phyloP scores from a whole-genome alignment of 768 basidiomycete species.

The Termitomyces titanicus region DNA sequence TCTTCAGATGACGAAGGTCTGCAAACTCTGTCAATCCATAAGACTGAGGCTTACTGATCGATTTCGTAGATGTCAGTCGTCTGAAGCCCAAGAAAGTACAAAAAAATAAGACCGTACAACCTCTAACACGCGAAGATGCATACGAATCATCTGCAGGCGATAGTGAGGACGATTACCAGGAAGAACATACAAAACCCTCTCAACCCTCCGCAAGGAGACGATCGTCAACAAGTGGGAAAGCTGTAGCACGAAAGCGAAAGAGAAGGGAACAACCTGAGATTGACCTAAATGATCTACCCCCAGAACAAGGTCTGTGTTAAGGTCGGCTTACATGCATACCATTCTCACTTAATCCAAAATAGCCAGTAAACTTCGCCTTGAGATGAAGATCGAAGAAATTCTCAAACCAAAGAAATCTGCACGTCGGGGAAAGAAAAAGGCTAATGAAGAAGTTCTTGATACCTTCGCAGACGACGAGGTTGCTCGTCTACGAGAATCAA shows the following conservation, averaged over 20 bases:
- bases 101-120: conserved; percentile 26
- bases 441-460: conserved; percentile 81
- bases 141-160: conserved; percentile 45
- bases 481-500: conserved; percentile 79
- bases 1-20: conserved; percentile 69
- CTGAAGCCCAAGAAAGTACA: conserved; percentile 36
- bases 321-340: not conserved
- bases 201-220: conserved; percentile 22
- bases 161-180: conserved; percentile 50
- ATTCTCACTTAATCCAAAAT: conserved; percentile 1
- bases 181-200: conserved; percentile 23
- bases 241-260: conserved; percentile 46
- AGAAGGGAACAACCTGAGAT: conserved; percentile 58
- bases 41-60: not conserved
- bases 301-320: conserved; percentile 63
- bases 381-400: conserved; percentile 84
- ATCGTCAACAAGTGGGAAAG: conserved; percentile 23
- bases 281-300: conserved; percentile 65
- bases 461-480: conserved; percentile 89
- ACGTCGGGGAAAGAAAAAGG: conserved; percentile 68
- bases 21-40: not conserved
- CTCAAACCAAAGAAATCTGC: conserved; percentile 74
- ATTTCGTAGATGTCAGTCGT: conserved; percentile 36
- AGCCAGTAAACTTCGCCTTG: conserved; percentile 77
- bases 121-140: conserved; percentile 45